Evolutionary conservation across 176 grass and related monocot genomes (phyloP).

Genomic region (Oryza brachyantha): DNA sequence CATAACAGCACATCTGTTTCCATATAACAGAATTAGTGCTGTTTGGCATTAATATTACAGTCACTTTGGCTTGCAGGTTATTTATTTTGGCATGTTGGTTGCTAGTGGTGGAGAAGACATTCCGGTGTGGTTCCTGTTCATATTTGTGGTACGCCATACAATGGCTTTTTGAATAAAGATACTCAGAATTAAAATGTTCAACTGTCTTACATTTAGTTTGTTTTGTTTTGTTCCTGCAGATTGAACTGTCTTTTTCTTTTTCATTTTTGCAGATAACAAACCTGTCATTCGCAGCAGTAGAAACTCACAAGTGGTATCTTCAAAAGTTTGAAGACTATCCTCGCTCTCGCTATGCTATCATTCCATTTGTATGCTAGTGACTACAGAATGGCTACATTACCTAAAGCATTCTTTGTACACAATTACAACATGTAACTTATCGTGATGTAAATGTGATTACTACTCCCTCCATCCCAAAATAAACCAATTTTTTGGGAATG

Average conservation of each 20-base stretch:
- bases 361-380: slow-evolving; percentile 76
- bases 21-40: not conserved
- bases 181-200: not conserved
- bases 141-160: slow-evolving; percentile 74
- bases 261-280: slow-evolving; percentile 61
- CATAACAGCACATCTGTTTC: not conserved
- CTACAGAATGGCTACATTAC: not conserved
- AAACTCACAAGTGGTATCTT: slow-evolving; percentile 91
- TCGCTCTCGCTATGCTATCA: slow-evolving; percentile 58
- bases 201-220: not conserved
- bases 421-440: not conserved
- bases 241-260: slow-evolving; percentile 17
- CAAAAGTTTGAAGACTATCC: slow-evolving; percentile 93
- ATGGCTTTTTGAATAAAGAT: not conserved
- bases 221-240: not conserved
- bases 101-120: slow-evolving; percentile 64
- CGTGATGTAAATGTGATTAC: slow-evolving; percentile 21
- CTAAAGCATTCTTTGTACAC: not conserved
- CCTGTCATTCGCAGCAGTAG: slow-evolving; percentile 59
- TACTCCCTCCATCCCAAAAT: too few species aligned
- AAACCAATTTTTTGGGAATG: too few species aligned
- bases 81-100: slow-evolving; percentile 79
- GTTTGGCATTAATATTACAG: slow-evolving; percentile 9
- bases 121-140: slow-evolving; percentile 72
- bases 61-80: slow-evolving; percentile 51